phyloP scores from a whole-genome alignment of 768 basidiomycete species.

The Brasilioporus rufonigricans region DNA sequence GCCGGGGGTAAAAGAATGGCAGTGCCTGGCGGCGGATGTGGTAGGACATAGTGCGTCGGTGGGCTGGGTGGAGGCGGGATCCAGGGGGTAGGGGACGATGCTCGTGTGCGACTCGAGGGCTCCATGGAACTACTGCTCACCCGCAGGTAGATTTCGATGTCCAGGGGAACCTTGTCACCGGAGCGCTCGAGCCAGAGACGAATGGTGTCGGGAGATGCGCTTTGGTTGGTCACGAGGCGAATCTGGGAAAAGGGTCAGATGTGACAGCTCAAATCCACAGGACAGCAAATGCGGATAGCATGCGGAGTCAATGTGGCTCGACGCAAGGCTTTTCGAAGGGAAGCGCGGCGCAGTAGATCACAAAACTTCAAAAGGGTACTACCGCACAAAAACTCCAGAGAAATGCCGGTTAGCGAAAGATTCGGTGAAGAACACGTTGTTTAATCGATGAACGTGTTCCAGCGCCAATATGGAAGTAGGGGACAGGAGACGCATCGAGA shows the following conservation, averaged over 20 bases:
- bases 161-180: conserved; percentile 65
- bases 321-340: neutral
- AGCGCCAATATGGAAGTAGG: conserved; percentile 16
- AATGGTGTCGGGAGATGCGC: conserved; percentile 72
- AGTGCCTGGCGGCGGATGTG: conserved; percentile 26
- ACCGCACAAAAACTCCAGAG: neutral
- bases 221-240: conserved; percentile 67
- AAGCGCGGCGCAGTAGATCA: neutral
- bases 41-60: conserved; percentile 40
- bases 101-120: conserved; percentile 21
- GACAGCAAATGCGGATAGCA: conserved; percentile 4
- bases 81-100: conserved; percentile 32
- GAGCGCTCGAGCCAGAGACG: conserved; percentile 83
- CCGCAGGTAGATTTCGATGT: conserved; percentile 77
- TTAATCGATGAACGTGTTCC: conserved; percentile 14
- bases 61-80: conserved; percentile 30
- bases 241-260: conserved; percentile 44
- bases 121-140: conserved; percentile 37
- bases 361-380: neutral
- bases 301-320: neutral
- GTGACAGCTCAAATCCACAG: neutral
- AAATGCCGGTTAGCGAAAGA: neutral
- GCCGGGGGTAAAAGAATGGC: conserved; percentile 35
- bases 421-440: conserved; percentile 9
- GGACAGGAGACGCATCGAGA: conserved; percentile 3